Evolutionary conservation across 257 asterid genomes (phyloP), one percentile per base, ranked within the genome.

Genomic region (Gentiana straminea): DNA sequence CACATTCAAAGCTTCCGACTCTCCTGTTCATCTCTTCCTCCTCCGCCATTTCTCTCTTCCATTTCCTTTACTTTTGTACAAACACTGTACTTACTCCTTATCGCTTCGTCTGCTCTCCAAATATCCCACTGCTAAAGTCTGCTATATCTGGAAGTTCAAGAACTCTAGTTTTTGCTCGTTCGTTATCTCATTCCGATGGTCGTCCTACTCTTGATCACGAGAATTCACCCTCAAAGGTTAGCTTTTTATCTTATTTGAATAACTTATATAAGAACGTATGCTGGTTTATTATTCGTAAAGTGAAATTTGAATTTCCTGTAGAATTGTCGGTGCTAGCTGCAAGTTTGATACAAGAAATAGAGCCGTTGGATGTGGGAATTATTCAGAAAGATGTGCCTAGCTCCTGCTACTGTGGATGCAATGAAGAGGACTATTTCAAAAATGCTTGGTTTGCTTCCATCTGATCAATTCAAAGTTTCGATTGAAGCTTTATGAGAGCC

Each of bases 401-500:
- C 24, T 0, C 85, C 64, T 13, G 78, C 84, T 4, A 87, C 96
- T 50, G 69, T 91, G 59, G 96, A 91, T 72, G 98, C 96, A 54
- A 91, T 91, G 89, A 91, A 91, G 75, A 80, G 98, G 74, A 91
- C 98, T 8, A 83, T 91, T 58, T 91, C 96, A 1, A 85, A 96
- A 60, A 84, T 91, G 94, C 55, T 91, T 75, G 98, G 98, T 33
- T 72, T 91, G 78, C 84, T 91, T 61, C 98, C 98, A 5, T 91
- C 98, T 0, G 94, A 83, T 46, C 98, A 91, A 68, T 91, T 91
- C 75, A 95, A 87, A 67, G 96, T 91, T 72, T 76, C 57, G 61
- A 70, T 84, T 75, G 96, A 87, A 64, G 89, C 98, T 51, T 57
- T 91, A 43, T 91, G 98, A 96, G 94, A 82, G 59, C 86, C 96